These are phyloP conservation scores for Lathyrus sativus DNA, from an alignment of 306 rosid genomes.

Conservation along the genomic window DNA sequence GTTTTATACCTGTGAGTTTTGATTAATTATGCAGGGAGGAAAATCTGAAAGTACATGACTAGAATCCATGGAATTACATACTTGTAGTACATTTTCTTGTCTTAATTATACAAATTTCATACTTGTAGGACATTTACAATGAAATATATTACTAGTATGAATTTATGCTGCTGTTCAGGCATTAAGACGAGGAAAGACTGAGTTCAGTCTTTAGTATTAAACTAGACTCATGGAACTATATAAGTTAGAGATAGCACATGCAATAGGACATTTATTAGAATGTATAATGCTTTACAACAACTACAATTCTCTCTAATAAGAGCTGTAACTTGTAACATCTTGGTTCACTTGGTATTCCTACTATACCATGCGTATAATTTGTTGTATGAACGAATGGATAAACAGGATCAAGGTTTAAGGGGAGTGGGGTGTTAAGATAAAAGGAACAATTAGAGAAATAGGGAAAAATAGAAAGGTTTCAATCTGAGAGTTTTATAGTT, in stretches of 20 bases:
- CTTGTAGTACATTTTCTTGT: too few species aligned
- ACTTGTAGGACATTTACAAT: too few species aligned
- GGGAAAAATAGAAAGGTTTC: background rate
- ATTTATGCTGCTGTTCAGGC: conserved; percentile 3
- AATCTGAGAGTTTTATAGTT: background rate
- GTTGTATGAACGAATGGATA: background rate
- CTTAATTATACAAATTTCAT: too few species aligned
- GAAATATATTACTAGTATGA: background rate
- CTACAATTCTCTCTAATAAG: background rate
- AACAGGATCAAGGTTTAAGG: background rate
- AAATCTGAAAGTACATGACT: too few species aligned
- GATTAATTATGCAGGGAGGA: too few species aligned
- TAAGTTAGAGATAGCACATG: background rate
- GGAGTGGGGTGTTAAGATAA: conserved; percentile 1
- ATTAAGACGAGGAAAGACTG: background rate
- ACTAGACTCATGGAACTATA: background rate
- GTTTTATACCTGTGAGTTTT: too few species aligned
- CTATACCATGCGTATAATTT: background rate
- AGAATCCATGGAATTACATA: too few species aligned
- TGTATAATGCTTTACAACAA: background rate
- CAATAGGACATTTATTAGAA: background rate
- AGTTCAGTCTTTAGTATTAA: background rate
- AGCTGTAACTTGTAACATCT: background rate
- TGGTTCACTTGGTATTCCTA: background rate
- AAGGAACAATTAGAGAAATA: background rate